phyloP scores from a whole-genome alignment of 1,284 basidiomycete genomes.

The Stygiomarasmius scandens region DNA sequence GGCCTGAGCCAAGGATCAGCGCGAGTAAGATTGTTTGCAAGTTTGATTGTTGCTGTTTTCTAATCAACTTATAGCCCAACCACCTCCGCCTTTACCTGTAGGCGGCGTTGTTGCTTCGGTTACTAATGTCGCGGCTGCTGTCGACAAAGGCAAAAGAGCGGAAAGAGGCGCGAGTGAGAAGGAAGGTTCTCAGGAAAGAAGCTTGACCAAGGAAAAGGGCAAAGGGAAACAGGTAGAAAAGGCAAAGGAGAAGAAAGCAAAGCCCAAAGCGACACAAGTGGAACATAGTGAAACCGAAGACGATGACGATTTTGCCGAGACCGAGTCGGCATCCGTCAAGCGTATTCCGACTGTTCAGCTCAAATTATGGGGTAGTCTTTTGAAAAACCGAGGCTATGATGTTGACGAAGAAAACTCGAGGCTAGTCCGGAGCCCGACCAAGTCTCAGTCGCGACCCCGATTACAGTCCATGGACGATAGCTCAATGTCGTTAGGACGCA shows the following conservation, averaged over 20 bases:
- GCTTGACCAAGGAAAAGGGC: neutral
- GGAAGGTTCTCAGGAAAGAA: neutral
- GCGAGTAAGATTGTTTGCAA: conserved; percentile 24
- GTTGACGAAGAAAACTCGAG: conserved; percentile 46
- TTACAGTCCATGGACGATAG: neutral
- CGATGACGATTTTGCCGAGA: conserved; percentile 36
- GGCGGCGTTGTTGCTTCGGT: neutral
- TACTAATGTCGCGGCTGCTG: neutral
- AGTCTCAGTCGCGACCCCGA: conserved; percentile 32
- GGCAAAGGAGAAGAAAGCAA: neutral
- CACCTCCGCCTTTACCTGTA: neutral
- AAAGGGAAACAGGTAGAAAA: neutral
- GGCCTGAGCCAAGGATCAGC: conserved; percentile 50
- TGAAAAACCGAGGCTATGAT: conserved; percentile 65
- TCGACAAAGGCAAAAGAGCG: neutral
- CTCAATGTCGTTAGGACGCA: conserved; percentile 14
- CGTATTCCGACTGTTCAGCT: conserved; percentile 61
- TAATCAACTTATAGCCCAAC: conserved; percentile 3
- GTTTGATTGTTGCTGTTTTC: neutral
- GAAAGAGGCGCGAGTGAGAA: neutral
- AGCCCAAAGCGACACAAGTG: neutral
- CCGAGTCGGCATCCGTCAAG: conserved; percentile 51
- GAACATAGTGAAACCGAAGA: conserved; percentile 26
- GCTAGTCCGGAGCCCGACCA: conserved; percentile 58
- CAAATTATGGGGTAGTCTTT: conserved; percentile 67